Evolutionary conservation across 306 rosid genomes (phyloP).

Genomic region (Ochetophila trinervis): DNA sequence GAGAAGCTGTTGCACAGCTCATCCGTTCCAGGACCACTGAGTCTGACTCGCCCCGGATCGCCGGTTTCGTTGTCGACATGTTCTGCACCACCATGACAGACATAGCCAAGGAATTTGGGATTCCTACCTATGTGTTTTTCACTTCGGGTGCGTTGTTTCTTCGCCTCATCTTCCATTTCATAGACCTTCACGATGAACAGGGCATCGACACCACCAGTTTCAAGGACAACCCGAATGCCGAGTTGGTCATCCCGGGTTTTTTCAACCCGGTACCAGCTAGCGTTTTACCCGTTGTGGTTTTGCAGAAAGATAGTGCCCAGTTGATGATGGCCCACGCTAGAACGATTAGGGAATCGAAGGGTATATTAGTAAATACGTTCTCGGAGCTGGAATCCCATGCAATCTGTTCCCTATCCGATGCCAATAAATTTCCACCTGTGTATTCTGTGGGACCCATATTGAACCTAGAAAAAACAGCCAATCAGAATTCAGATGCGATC

Average conservation of each 20-base stretch:
- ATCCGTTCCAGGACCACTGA: neutral
- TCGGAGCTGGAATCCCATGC: constrained; percentile 47
- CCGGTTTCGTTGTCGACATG: constrained; percentile 65
- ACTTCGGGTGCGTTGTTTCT: constrained; percentile 17
- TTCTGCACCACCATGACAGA: constrained; percentile 49
- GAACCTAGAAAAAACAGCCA: neutral
- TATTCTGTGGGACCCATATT: no score
- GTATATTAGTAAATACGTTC: constrained; percentile 48
- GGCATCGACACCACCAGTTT: neutral
- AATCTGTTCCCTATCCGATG: constrained; percentile 26
- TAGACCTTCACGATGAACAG: neutral
- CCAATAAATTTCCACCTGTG: no score
- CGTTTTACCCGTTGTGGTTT: neutral
- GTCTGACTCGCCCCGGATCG: constrained; percentile 21
- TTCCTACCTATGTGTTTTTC: constrained; percentile 45
- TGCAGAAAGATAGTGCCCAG: neutral
- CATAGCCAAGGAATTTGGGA: constrained; percentile 41
- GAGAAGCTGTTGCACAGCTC: constrained; percentile 8
- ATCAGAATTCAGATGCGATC: constrained; percentile 8
- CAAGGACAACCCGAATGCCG: neutral
- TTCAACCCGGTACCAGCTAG: constrained; percentile 18
- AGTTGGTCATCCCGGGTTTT: constrained; percentile 6
- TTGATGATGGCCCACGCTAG: neutral
- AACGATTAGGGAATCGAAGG: constrained; percentile 29
- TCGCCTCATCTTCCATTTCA: constrained; percentile 21